These are phyloP conservation scores for Pythium myriotylum DNA, from an alignment of 352 stramenopile species.

Conservation along the genomic window DNA sequence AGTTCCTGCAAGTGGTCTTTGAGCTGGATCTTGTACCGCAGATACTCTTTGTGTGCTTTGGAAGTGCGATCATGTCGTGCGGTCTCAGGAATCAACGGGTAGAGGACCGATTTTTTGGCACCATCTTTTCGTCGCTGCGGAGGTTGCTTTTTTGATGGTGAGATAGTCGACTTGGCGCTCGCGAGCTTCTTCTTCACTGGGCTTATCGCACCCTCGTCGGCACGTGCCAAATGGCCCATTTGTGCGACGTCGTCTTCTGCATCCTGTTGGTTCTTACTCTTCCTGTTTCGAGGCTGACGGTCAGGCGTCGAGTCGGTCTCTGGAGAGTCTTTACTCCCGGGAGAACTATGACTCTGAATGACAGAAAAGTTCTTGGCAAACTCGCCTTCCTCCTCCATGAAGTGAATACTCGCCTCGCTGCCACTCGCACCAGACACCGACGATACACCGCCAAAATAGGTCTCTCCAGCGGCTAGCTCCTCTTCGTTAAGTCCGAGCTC, in stretches of 20 bases:
- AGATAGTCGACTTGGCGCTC: slow-evolving; percentile 15
- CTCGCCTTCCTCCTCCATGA: slow-evolving; percentile 53
- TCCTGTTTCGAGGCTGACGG: slow-evolving; percentile 5
- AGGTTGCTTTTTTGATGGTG: background rate
- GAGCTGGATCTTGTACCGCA: slow-evolving; percentile 71
- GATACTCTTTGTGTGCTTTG: slow-evolving; percentile 49
- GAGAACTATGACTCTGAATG: slow-evolving; percentile 39
- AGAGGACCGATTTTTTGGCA: slow-evolving; percentile 30
- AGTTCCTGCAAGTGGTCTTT: slow-evolving; percentile 72
- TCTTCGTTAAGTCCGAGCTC: slow-evolving; percentile 1
- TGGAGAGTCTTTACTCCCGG: slow-evolving; percentile 25
- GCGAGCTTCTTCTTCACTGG: slow-evolving; percentile 42
- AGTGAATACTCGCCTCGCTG: slow-evolving; percentile 56
- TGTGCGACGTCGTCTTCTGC: slow-evolving; percentile 20
- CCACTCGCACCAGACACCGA: slow-evolving; percentile 66
- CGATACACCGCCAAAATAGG: slow-evolving; percentile 73
- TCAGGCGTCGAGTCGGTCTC: slow-evolving; percentile 23
- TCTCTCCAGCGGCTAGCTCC: slow-evolving; percentile 35
- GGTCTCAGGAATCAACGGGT: slow-evolving; percentile 46
- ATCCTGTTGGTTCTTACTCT: slow-evolving; percentile 35
- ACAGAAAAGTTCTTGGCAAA: slow-evolving; percentile 53
- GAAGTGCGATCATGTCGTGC: slow-evolving; percentile 19
- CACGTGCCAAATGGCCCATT: background rate
- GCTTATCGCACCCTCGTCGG: slow-evolving; percentile 17
- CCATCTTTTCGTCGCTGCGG: background rate